Evolutionary conservation across 164 flowering plant species (phyloP).

Genomic region (Kalanchoe fedtschenkoi): DNA sequence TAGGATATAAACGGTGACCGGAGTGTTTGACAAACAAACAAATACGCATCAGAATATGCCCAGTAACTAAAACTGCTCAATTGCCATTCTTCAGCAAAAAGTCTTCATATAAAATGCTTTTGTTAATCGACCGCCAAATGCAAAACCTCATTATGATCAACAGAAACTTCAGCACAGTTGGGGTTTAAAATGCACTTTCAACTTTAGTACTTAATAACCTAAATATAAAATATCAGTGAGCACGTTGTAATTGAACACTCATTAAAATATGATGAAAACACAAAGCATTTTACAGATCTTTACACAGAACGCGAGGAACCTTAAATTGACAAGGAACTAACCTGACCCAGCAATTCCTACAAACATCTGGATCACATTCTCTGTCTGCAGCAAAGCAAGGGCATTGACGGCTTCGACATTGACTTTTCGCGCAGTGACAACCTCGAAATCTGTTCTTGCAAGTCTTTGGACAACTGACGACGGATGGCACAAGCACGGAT

Average conservation of each 20-base stretch:
- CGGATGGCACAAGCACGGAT: neutral
- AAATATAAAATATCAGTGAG: too few species aligned
- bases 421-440: conserved; percentile 99
- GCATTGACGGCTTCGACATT: conserved; percentile 97
- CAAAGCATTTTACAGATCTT: neutral
- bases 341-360: conserved; percentile 98
- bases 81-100: too few species aligned
- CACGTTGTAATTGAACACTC: neutral
- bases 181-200: too few species aligned
- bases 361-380: conserved; percentile 99
- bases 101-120: too few species aligned
- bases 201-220: too few species aligned
- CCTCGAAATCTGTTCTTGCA: conserved; percentile 98
- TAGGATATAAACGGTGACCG: too few species aligned
- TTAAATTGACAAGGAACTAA: neutral
- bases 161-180: too few species aligned
- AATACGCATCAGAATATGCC: too few species aligned
- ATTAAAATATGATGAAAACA: neutral
- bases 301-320: neutral
- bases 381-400: conserved; percentile 99
- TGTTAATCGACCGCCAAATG: too few species aligned
- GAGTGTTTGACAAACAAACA: too few species aligned
- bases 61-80: too few species aligned
- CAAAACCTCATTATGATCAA: too few species aligned
- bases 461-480: conserved; percentile 73